Conservation (phyloP, 1,139 yeast species). For the Chernovozyma aurita region DNA sequence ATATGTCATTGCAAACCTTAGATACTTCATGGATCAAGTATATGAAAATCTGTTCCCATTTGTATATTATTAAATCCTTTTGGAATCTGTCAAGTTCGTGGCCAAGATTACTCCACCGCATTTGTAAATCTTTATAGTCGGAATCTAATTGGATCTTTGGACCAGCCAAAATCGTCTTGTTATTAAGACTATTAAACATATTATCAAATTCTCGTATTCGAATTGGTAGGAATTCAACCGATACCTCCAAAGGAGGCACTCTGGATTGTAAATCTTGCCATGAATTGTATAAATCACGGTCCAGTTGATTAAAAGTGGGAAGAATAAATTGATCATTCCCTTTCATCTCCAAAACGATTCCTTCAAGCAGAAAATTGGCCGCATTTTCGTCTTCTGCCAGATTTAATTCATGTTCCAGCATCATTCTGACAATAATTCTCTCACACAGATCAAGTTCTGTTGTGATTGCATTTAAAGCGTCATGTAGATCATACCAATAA, state of each 20-base stretch:
- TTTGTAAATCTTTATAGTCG: slow-evolving; percentile 35
- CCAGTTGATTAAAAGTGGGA: slow-evolving; percentile 22
- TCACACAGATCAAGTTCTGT: slow-evolving; percentile 46
- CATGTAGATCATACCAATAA: slow-evolving; percentile 55
- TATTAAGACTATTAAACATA: slow-evolving; percentile 22
- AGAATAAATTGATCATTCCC: slow-evolving; percentile 16
- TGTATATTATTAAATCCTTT: slow-evolving; percentile 43
- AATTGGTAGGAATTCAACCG: slow-evolving; percentile 55
- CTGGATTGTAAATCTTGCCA: slow-evolving; percentile 27
- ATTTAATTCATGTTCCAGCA: slow-evolving; percentile 26
- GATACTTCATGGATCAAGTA: slow-evolving; percentile 39
- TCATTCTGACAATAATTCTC: neutral
- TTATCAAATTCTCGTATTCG: slow-evolving; percentile 45
- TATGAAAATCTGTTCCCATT: slow-evolving; percentile 53
- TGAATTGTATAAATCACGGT: slow-evolving; percentile 14
- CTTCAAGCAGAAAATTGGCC: slow-evolving; percentile 18
- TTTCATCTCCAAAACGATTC: slow-evolving; percentile 37
- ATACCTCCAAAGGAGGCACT: slow-evolving; percentile 51
- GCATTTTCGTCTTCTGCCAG: neutral
- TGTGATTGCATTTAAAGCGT: slow-evolving; percentile 48
- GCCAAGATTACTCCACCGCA: slow-evolving; percentile 37
- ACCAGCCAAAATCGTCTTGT: slow-evolving; percentile 20
- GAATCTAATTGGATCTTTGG: slow-evolving; percentile 30
- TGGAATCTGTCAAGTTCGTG: slow-evolving; percentile 37
- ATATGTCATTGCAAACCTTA: slow-evolving; percentile 14